Conservation (phyloP, 192 early-diverging fungal species). For the Backusella circina region DNA sequence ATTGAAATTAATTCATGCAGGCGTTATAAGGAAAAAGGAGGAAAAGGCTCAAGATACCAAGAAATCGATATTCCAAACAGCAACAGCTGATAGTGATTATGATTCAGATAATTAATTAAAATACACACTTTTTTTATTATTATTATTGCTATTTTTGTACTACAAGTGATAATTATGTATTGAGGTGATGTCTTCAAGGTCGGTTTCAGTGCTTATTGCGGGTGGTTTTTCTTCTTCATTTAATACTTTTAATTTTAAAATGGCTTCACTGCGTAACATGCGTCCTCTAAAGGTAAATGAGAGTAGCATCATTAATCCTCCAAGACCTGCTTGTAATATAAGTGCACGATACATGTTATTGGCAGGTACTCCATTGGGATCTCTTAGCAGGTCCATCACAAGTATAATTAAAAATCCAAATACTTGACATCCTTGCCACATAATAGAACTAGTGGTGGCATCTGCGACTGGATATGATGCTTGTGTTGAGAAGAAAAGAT, state of each 20-base stretch:
- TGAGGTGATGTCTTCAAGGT: background rate
- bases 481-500: background rate
- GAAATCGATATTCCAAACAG: constrained; percentile 20
- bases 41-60: background rate
- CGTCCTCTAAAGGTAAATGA: constrained; percentile 20
- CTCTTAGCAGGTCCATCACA: constrained; percentile 27
- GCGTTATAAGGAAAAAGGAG: constrained; percentile 15
- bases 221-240: background rate
- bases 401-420: constrained; percentile 29
- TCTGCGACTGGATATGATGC: constrained; percentile 32
- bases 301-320: constrained; percentile 19
- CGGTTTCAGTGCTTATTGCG: background rate
- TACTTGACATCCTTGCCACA: constrained; percentile 37
- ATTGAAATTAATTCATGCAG: constrained; percentile 39
- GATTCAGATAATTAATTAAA: constrained; percentile 4
- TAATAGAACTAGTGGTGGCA: constrained; percentile 25
- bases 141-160: background rate
- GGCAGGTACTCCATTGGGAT: constrained; percentile 12
- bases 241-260: background rate
- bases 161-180: background rate
- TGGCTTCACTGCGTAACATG: constrained; percentile 27
- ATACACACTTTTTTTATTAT: background rate
- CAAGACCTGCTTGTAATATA: constrained; percentile 27
- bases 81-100: constrained; percentile 3
- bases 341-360: constrained; percentile 28